A percentile compares a stretch with the other conserved stretches of the same genome.
Evolutionary conservation across 257 asterid species (phyloP).

Genomic region (Gentiana macrophylla): DNA sequence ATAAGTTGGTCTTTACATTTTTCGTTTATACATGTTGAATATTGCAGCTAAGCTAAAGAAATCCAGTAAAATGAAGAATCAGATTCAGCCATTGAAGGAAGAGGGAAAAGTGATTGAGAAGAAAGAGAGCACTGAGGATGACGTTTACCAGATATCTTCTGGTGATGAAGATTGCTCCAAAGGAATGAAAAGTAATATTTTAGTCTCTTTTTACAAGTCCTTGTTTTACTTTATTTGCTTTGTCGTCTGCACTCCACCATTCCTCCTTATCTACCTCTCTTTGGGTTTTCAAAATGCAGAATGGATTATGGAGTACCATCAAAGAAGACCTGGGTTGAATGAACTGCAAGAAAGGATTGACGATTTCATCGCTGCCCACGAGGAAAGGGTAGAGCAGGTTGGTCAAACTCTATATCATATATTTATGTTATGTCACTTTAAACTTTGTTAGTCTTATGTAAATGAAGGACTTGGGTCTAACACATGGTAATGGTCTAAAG

Average conservation of each 20-base stretch:
- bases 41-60: slow-evolving; percentile 40
- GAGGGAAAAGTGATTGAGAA: slow-evolving; percentile 25
- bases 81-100: slow-evolving; percentile 12
- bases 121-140: slow-evolving; percentile 33
- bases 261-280: background rate
- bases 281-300: slow-evolving; percentile 33
- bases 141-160: slow-evolving; percentile 62
- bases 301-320: slow-evolving; percentile 65
- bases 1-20: background rate
- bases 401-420: too few species aligned
- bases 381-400: slow-evolving; percentile 71
- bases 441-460: background rate
- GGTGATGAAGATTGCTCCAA: slow-evolving; percentile 73
- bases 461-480: background rate
- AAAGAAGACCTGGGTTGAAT: slow-evolving; percentile 66
- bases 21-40: background rate
- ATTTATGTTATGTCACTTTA: background rate
- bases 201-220: background rate
- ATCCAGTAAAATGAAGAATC: slow-evolving; percentile 24
- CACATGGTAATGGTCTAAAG: too few species aligned
- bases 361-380: slow-evolving; percentile 64
- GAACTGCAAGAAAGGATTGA: slow-evolving; percentile 79
- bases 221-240: background rate
- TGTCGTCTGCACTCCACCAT: background rate
- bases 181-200: slow-evolving; percentile 80